A percentile compares a stretch with the other conserved stretches of the same genome.
These are phyloP conservation scores for Mucor circinelloides DNA, from an alignment of 371 early-diverging fungal genomes.

Conservation along the genomic window DNA sequence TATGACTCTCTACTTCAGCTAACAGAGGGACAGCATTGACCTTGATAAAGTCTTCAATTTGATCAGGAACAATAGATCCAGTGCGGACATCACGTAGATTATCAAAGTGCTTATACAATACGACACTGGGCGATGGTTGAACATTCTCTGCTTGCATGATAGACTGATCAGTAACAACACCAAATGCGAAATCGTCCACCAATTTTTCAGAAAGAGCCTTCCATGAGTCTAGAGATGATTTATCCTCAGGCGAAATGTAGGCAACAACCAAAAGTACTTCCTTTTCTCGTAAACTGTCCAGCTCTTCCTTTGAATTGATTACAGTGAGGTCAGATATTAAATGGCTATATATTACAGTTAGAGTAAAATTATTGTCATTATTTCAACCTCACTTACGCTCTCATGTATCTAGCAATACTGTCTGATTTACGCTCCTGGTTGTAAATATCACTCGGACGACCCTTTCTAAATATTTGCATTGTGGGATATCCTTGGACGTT, in stretches of 20 bases:
- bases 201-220: conserved; percentile 62
- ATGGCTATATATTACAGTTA: conserved; percentile 40
- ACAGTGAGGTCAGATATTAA: conserved; percentile 64
- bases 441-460: conserved; percentile 46
- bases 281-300: conserved; percentile 69
- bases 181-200: conserved; percentile 81
- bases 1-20: conserved; percentile 79
- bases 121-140: conserved; percentile 49
- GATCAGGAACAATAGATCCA: conserved; percentile 43
- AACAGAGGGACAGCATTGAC: conserved; percentile 74
- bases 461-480: conserved; percentile 33
- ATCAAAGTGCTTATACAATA: conserved; percentile 70
- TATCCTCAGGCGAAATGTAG: conserved; percentile 61
- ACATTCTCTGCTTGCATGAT: conserved; percentile 33
- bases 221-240: conserved; percentile 55
- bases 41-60: conserved; percentile 56
- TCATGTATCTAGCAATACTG: conserved; percentile 80
- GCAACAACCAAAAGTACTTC: conserved; percentile 87
- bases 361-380: not conserved
- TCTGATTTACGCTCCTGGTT: conserved; percentile 73
- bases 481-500: conserved; percentile 75
- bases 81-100: conserved; percentile 61
- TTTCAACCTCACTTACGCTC: conserved; percentile 56
- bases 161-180: conserved; percentile 55
- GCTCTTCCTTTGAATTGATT: conserved; percentile 17